Evolutionary conservation across 257 asterid genomes (phyloP).

Genomic region (Nicotiana knightiana): DNA sequence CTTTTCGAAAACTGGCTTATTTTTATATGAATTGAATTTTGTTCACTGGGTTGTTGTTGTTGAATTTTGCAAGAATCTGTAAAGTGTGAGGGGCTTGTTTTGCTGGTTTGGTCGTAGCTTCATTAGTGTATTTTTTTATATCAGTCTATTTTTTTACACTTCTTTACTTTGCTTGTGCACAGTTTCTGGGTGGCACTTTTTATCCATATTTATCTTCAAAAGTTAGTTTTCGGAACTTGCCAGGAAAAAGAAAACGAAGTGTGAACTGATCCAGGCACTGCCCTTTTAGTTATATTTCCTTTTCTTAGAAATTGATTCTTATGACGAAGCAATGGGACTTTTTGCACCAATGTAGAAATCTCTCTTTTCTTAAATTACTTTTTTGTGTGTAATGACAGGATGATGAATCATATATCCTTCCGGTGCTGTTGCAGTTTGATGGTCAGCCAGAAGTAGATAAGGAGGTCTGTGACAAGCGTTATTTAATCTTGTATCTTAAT

Average conservation of each 20-base stretch:
- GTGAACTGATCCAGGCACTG: neutral
- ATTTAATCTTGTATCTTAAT: neutral
- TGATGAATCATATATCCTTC: conserved; percentile 80
- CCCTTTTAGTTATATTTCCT: neutral
- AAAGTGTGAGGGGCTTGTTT: too few species aligned
- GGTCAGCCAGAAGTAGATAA: conserved; percentile 93
- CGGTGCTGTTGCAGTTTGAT: conserved; percentile 80
- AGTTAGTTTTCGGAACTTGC: too few species aligned
- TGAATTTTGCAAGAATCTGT: too few species aligned
- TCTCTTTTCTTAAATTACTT: neutral
- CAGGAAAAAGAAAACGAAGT: too few species aligned
- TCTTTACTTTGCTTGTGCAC: neutral
- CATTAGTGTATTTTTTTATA: too few species aligned
- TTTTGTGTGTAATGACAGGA: conserved; percentile 33
- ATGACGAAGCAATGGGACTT: neutral
- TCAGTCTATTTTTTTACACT: too few species aligned
- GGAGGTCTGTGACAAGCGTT: conserved; percentile 43
- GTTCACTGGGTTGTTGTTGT: too few species aligned
- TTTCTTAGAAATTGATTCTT: neutral
- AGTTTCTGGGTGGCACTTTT: neutral
- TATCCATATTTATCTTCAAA: too few species aligned
- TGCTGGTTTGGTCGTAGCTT: too few species aligned
- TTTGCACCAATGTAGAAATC: neutral
- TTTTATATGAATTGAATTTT: neutral
- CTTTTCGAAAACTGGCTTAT: neutral